phyloP scores from a whole-genome alignment of 495 filamentous ascomycete genomes.

The Cenococcum geophilum region DNA sequence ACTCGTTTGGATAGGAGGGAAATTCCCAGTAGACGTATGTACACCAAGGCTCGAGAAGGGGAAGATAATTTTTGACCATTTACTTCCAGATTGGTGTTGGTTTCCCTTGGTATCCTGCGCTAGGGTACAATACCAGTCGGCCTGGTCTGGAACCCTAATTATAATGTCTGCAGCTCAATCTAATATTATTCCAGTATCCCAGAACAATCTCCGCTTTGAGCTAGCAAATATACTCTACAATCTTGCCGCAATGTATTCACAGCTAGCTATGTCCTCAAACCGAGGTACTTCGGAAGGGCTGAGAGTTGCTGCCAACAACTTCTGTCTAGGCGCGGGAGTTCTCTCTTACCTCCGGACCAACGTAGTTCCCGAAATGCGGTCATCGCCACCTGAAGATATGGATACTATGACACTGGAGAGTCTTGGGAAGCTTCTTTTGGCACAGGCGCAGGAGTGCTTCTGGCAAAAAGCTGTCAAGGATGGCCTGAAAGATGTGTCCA shows the following conservation, averaged over 20 bases:
- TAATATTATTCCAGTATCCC: constrained; percentile 49
- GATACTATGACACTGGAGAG: constrained; percentile 79
- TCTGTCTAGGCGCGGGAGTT: constrained; percentile 82
- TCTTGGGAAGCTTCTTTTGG: constrained; percentile 74
- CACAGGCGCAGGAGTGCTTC: constrained; percentile 93
- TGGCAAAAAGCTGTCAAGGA: constrained; percentile 98
- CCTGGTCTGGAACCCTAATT: constrained; percentile 46
- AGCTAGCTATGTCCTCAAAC: constrained; percentile 76
- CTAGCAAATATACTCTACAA: constrained; percentile 92
- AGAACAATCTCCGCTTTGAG: constrained; percentile 93
- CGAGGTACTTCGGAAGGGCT: constrained; percentile 76
- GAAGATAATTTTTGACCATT: neutral
- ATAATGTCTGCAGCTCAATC: neutral
- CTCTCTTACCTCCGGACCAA: constrained; percentile 69
- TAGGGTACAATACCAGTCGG: constrained; percentile 80
- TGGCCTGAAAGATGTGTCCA: constrained; percentile 80
- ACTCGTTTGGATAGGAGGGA: constrained; percentile 87
- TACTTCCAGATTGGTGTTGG: constrained; percentile 74
- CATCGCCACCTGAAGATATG: constrained; percentile 91
- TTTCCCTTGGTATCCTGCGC: constrained; percentile 89
- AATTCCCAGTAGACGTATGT: constrained; percentile 92
- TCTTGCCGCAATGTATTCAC: constrained; percentile 85
- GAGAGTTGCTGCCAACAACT: constrained; percentile 84
- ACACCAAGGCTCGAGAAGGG: neutral
- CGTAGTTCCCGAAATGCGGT: constrained; percentile 78